Evolutionary conservation across 441 rosid species (phyloP).

Genomic region (Arabidopsis lyrata): DNA sequence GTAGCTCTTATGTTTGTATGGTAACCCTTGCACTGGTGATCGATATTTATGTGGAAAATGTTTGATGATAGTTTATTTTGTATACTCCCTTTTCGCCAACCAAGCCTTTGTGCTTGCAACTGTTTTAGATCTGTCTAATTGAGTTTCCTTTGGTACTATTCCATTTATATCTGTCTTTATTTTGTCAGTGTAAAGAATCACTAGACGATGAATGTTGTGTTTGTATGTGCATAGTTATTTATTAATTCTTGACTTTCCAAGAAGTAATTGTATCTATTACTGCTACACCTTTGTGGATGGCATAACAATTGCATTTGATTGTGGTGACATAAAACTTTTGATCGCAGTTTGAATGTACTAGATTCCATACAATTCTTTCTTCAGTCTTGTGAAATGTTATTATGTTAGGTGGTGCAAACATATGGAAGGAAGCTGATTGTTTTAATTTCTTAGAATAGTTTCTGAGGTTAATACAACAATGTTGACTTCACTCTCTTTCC

Average conservation of each 20-base stretch:
- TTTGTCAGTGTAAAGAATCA: slow-evolving; percentile 22
- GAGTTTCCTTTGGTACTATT: slow-evolving; percentile 15
- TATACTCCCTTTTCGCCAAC: slow-evolving; percentile 8
- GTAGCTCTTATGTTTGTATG: slow-evolving; percentile 31
- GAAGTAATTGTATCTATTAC: slow-evolving; percentile 24
- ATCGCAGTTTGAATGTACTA: slow-evolving; percentile 5
- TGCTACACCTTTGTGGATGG: slow-evolving; percentile 20
- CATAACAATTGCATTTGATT: slow-evolving; percentile 29
- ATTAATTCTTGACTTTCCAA: slow-evolving; percentile 9
- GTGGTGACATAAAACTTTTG: slow-evolving; percentile 13
- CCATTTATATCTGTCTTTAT: slow-evolving; percentile 14
- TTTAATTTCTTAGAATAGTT: slow-evolving; percentile 11
- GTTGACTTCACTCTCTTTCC: slow-evolving; percentile 2
- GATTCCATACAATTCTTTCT: slow-evolving; percentile 17
- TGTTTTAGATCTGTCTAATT: background rate
- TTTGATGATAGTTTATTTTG: slow-evolving; percentile 1
- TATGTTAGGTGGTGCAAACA: slow-evolving; percentile 31
- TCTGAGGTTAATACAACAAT: slow-evolving; percentile 5
- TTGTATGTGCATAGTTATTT: slow-evolving; percentile 28
- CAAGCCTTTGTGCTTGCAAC: slow-evolving; percentile 35
- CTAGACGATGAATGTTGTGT: slow-evolving; percentile 25
- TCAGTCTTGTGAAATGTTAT: background rate
- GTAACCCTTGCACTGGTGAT: background rate
- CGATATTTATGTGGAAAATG: slow-evolving; percentile 24
- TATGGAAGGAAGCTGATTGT: slow-evolving; percentile 11